Base-by-base conservation (phyloP, 176 grass and related monocot genomes). In the Oryza rufipogon region DNA sequence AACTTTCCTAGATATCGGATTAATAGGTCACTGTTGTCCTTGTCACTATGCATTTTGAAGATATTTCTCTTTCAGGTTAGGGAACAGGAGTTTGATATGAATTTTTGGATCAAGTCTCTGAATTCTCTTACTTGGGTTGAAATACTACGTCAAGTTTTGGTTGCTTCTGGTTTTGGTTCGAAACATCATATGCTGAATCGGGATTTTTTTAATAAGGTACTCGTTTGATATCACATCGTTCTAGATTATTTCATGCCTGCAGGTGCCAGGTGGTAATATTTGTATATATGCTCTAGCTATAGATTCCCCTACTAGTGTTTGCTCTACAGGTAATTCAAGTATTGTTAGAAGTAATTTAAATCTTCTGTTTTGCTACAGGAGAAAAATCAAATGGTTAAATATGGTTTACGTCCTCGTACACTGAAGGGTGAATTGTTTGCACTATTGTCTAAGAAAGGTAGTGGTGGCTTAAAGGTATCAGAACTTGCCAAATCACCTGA, bases 71-170 rank as follows among this genome's bases (percentile, higher is more conserved):
- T 94, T 47, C 93, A 99, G 96, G 82, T 99, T 68, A 92, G 91
- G 74, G 93, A 99, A 86, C 91, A 99, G 82, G 91, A 92, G 75
- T 90, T 99, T 15, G 87, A 99, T 92, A 78, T 89, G 16, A 89
- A 86, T 30, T 90, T 91, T 72, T 91, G 91, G 93, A 84, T 83
- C 26, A 86, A 75, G 49, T 96, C 93, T 26, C 78, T 99, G 39
- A 99, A 96, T 92, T 86, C 96, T 83, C 89, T 99, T 87, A 99
- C 96, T 48, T 99, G 96, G 96, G 87, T 88, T 77, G 96, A 99
- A 90, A 99, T 99, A 88, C 75, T 99, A 70, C 90, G 96, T 26
- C 91, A 99, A 87, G 91, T 96, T 75, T 68, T 99, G 75, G 90
- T 99, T 84, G 96, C 96, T 81, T 92, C 96, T 44, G 91, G 96